These are phyloP conservation scores for Ettlia oleoabundans DNA, from an alignment of 139 green algal species.

Conservation along the genomic window DNA sequence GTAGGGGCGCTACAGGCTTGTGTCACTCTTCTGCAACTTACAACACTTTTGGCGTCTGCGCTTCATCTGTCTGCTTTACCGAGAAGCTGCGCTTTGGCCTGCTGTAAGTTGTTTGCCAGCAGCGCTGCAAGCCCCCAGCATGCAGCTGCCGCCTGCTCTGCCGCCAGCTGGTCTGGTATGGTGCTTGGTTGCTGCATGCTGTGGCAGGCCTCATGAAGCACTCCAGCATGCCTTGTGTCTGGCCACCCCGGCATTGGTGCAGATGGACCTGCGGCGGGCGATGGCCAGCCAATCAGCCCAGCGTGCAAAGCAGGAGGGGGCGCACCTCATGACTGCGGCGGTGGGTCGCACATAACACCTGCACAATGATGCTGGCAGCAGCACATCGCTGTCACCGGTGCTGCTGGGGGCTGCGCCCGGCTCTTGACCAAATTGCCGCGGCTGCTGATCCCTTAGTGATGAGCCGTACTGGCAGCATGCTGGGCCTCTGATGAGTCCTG, in stretches of 20 bases:
- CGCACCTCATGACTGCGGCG: conserved; percentile 43
- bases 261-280: conserved; percentile 21
- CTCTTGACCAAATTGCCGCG: neutral
- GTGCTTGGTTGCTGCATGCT: too few species aligned
- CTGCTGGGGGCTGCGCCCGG: neutral
- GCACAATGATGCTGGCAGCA: neutral
- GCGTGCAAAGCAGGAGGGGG: conserved; percentile 23
- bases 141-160: too few species aligned
- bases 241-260: too few species aligned
- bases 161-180: too few species aligned
- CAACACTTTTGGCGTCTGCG: too few species aligned
- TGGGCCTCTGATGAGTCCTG: neutral
- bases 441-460: too few species aligned
- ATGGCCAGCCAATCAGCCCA: conserved; percentile 17
- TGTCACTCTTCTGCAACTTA: neutral
- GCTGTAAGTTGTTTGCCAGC: neutral
- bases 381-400: too few species aligned
- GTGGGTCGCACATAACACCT: conserved; percentile 12
- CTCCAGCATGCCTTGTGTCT: too few species aligned
- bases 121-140: neutral
- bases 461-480: too few species aligned
- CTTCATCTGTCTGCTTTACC: neutral
- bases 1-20: neutral
- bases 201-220: too few species aligned
- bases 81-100: neutral